A percentile compares a stretch with the other conserved stretches of the same genome.
Conservation (phyloP, 2,329 filamentous ascomycete genomes). For the Cercospora berteroae region DNA sequence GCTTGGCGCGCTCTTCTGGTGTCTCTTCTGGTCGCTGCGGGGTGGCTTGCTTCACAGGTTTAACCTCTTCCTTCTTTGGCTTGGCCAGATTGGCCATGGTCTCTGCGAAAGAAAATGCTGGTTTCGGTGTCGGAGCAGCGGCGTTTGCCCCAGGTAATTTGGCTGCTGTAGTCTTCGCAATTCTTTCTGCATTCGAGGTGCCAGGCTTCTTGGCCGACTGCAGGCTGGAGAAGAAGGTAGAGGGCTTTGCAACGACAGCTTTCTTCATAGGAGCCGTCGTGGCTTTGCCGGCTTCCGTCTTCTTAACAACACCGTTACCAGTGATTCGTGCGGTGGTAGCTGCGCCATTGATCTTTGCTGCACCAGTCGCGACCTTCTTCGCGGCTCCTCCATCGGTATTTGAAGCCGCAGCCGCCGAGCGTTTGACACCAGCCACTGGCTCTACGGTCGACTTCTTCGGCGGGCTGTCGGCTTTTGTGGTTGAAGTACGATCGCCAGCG, state of each 20-base stretch:
- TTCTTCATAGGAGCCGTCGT: constrained; percentile 23
- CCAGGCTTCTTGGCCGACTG: constrained; percentile 48
- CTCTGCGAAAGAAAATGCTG: constrained; percentile 41
- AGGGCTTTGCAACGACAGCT: constrained; percentile 45
- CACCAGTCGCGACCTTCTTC: constrained; percentile 37
- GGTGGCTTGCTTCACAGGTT: constrained; percentile 50
- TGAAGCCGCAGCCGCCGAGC: constrained; percentile 26
- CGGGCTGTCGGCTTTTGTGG: constrained; percentile 32
- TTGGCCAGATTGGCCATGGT: constrained; percentile 48
- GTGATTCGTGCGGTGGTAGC: constrained; percentile 23
- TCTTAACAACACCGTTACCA: constrained; percentile 28
- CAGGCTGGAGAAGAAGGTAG: constrained; percentile 47
- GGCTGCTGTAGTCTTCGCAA: constrained; percentile 27
- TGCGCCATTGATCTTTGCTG: constrained; percentile 24
- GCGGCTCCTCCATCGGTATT: constrained; percentile 26
- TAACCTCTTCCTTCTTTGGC: constrained; percentile 55
- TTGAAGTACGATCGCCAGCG: constrained; percentile 4
- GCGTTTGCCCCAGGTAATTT: constrained; percentile 32
- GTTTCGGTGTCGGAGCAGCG: constrained; percentile 28
- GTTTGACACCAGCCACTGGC: constrained; percentile 37
- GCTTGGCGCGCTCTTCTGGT: constrained; percentile 63
- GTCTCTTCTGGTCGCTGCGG: constrained; percentile 55
- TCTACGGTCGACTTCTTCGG: constrained; percentile 36
- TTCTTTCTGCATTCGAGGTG: constrained; percentile 31
- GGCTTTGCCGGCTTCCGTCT: constrained; percentile 20